Evolutionary conservation across 192 early-diverging fungal species (phyloP).

Genomic region (Haplosporangium gracile): DNA sequence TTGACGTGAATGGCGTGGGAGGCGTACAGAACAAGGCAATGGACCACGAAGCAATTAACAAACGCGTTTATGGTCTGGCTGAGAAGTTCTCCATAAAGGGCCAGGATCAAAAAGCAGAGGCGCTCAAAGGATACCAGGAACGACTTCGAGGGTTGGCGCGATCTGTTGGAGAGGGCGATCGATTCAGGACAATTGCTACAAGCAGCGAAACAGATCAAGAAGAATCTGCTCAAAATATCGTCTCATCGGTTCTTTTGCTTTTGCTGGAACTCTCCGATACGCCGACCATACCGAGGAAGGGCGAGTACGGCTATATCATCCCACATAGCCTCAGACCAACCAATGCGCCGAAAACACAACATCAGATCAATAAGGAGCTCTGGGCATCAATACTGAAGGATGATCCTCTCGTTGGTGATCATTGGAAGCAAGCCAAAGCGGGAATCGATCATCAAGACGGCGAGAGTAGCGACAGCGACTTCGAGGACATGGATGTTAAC

Average conservation of each 20-base stretch:
- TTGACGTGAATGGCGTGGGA: constrained; percentile 32
- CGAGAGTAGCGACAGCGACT: constrained; percentile 36
- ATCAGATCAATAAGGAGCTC: constrained; percentile 29
- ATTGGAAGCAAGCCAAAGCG: constrained; percentile 14
- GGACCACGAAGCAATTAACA: constrained; percentile 31
- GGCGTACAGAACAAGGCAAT: constrained; percentile 36
- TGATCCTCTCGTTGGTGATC: constrained; percentile 29
- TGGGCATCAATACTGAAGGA: constrained; percentile 34
- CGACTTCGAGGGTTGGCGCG: constrained; percentile 10
- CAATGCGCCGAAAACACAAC: constrained; percentile 17
- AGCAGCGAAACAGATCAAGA: constrained; percentile 30
- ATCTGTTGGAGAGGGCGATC: constrained; percentile 17
- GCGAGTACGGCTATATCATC: constrained; percentile 11
- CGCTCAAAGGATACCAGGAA: constrained; percentile 13
- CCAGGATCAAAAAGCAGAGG: constrained; percentile 32
- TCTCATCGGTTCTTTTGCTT: constrained; percentile 28
- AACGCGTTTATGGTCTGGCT: constrained; percentile 18
- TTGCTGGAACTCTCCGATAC: constrained; percentile 43
- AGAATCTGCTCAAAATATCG: constrained; percentile 32
- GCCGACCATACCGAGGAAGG: constrained; percentile 19
- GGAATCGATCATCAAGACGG: neutral
- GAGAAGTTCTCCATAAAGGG: constrained; percentile 38
- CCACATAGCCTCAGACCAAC: constrained; percentile 13
- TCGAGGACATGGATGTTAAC: constrained; percentile 47
- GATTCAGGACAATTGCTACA: neutral